phyloP scores from a whole-genome alignment of 1,284 basidiomycete genomes.

The Marasmius sp. region DNA sequence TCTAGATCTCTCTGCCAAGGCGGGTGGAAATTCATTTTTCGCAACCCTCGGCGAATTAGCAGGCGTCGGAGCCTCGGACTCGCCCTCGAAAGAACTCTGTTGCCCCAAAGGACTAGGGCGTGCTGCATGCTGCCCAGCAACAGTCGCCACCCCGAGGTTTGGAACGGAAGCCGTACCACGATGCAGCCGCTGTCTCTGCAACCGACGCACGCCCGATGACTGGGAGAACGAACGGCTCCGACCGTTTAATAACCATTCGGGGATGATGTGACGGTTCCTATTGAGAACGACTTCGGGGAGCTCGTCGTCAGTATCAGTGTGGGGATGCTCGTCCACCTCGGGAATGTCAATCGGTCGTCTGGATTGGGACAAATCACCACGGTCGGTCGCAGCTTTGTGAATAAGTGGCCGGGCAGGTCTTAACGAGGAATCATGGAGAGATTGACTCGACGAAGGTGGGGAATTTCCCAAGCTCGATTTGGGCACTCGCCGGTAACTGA shows the following conservation, averaged over 20 bases:
- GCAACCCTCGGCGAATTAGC: slow-evolving; percentile 49
- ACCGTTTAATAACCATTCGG: slow-evolving; percentile 84
- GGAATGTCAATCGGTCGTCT: background rate
- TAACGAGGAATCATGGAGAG: slow-evolving; percentile 10
- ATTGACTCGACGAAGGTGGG: slow-evolving; percentile 25
- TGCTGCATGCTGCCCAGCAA: background rate
- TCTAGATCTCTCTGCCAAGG: slow-evolving; percentile 19
- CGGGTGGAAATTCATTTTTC: slow-evolving; percentile 25
- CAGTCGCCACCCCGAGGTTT: slow-evolving; percentile 41
- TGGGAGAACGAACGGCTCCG: slow-evolving; percentile 55
- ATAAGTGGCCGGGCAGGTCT: slow-evolving; percentile 22
- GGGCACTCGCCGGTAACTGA: slow-evolving; percentile 87
- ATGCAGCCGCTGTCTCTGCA: slow-evolving; percentile 41
- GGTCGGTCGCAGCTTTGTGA: slow-evolving; percentile 38
- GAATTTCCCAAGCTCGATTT: slow-evolving; percentile 34
- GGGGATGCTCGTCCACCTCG: slow-evolving; percentile 30
- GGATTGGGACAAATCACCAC: background rate
- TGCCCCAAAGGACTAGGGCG: slow-evolving; percentile 44
- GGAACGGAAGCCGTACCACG: slow-evolving; percentile 65
- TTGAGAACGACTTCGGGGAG: slow-evolving; percentile 90
- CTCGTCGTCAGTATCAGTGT: slow-evolving; percentile 64
- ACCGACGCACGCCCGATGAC: slow-evolving; percentile 27
- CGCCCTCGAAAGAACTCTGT: slow-evolving; percentile 34
- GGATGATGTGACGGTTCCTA: slow-evolving; percentile 93
- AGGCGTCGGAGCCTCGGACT: slow-evolving; percentile 50